Percentiles rank a stretch among this genome's conserved stretches.
Evolutionary conservation across 2,329 filamentous ascomycete species (phyloP).

Genomic region (Exophiala mesophila): DNA sequence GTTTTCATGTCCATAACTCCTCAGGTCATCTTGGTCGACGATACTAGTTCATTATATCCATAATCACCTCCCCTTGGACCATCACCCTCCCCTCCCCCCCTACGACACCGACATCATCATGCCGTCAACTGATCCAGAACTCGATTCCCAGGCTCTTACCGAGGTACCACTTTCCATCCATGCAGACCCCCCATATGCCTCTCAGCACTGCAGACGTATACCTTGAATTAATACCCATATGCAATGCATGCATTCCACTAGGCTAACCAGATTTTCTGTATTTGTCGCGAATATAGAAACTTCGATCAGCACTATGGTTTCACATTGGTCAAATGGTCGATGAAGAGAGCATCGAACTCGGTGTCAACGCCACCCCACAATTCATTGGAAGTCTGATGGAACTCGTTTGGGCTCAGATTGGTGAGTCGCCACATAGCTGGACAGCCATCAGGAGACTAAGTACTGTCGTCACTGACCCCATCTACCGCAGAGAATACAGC

Average conservation of each 20-base stretch:
- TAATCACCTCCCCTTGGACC: too few relatives aligned
- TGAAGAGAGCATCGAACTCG: slow-evolving; percentile 66
- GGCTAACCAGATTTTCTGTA: not conserved
- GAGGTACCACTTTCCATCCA: slow-evolving; percentile 27
- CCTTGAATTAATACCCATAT: not conserved
- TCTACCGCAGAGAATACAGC: slow-evolving; percentile 47
- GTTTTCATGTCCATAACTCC: too few relatives aligned
- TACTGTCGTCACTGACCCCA: too few relatives aligned
- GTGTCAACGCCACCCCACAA: slow-evolving; percentile 83
- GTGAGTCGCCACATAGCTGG: slow-evolving; percentile 54
- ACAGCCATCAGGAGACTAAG: too few relatives aligned
- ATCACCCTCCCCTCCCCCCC: too few relatives aligned
- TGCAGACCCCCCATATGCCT: not conserved
- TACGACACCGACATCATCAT: too few relatives aligned
- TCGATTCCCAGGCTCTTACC: too few relatives aligned
- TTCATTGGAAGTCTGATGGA: slow-evolving; percentile 84
- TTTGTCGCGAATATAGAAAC: slow-evolving; percentile 49
- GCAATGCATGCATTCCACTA: too few relatives aligned
- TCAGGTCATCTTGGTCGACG: too few relatives aligned
- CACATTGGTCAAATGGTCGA: slow-evolving; percentile 83
- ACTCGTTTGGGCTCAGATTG: slow-evolving; percentile 80
- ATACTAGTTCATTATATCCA: too few relatives aligned
- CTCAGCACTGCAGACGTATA: not conserved
- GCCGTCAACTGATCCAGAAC: not conserved
- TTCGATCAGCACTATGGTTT: slow-evolving; percentile 68